Percentiles rank a stretch among this genome's conserved stretches.
phyloP scores from a whole-genome alignment of 2,329 filamentous ascomycete genomes.

The Monosporascus sp. region DNA sequence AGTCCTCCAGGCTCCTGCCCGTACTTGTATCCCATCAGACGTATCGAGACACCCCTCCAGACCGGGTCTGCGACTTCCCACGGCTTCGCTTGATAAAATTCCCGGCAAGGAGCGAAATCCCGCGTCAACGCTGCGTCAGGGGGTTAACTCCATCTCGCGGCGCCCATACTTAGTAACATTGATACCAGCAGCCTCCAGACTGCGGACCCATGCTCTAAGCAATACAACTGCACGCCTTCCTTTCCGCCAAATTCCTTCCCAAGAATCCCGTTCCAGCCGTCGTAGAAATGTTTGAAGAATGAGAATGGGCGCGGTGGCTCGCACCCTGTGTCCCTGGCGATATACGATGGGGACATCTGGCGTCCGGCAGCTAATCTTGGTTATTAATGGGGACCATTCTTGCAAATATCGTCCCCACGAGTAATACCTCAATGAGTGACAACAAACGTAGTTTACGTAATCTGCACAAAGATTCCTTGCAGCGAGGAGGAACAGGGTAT shows the following conservation, averaged over 20 bases:
- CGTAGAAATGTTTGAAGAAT: neutral
- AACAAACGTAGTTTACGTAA: neutral
- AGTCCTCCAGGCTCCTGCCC: constrained; percentile 12
- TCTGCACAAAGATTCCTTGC: accelerated
- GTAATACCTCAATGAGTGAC: neutral
- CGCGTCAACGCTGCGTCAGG: neutral
- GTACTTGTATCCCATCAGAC: constrained; percentile 6
- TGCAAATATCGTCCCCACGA: neutral
- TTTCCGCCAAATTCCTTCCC: neutral
- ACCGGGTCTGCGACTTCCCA: neutral
- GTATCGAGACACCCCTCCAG: neutral
- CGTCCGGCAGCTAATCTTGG: neutral
- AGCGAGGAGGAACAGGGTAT: neutral
- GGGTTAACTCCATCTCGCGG: constrained; percentile 2
- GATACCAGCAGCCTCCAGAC: constrained; percentile 1
- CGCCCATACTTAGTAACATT: constrained; percentile 4
- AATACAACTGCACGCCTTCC: neutral
- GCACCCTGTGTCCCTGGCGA: accelerated
- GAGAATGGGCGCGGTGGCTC: too few species aligned
- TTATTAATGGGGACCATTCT: neutral
- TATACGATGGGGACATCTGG: neutral
- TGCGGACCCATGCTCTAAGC: constrained; percentile 3
- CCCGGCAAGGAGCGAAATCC: neutral
- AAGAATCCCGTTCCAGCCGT: neutral
- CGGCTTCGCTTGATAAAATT: neutral